Base-by-base conservation (phyloP, 1,284 basidiomycete genomes). In the Coniophora puteana region DNA sequence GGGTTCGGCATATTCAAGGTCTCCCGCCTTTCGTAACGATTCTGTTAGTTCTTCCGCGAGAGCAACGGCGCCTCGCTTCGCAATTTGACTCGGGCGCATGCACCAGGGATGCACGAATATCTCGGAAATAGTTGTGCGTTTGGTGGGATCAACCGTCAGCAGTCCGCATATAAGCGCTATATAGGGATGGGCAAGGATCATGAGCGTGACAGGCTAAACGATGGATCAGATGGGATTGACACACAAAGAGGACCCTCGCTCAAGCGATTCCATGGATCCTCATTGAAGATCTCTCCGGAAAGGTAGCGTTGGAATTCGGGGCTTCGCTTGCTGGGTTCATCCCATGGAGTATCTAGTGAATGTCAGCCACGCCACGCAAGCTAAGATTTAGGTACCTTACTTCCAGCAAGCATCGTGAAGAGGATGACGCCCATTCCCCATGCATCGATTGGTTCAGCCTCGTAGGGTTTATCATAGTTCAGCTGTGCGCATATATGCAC, bases 401-500 rank as follows among this genome's bases (percentile, higher is more conserved):
- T 98, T 38, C 95, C 95, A 4, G 82, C 85, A 0, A 99, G 73
- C 45, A 98, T 68, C 0, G 95, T 93, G 59, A 92, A 98, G 1
- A 99, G 70, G 26, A 99, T 95, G n/a, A 98, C 89, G 1, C 96
- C 96, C 39, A 91, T 79, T 1, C 92, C 93, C 95, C 95, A 99
- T 3, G 91, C 83, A 61, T 99, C 95, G 27, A 98, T 82, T 0
- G 94, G 93, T 51, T 96, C 92, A 4, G 93, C 95, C 20, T 80
- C 67, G 63, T 98, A 99, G 0, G 89, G 67, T 3, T 53, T 60
- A n/a, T 72, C 62, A 17, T 58, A 61, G 39, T 69, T 71, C 25
- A 86, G 51, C 80, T 83, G 44, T 14, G 21, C 36, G 45, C 14
- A 36, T 41, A 6, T 11, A 34, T 38, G 17, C 37, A 41, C 4